These are phyloP conservation scores for Sugiyamaella paludigena DNA, from an alignment of 1,139 yeast species.

Conservation along the genomic window DNA sequence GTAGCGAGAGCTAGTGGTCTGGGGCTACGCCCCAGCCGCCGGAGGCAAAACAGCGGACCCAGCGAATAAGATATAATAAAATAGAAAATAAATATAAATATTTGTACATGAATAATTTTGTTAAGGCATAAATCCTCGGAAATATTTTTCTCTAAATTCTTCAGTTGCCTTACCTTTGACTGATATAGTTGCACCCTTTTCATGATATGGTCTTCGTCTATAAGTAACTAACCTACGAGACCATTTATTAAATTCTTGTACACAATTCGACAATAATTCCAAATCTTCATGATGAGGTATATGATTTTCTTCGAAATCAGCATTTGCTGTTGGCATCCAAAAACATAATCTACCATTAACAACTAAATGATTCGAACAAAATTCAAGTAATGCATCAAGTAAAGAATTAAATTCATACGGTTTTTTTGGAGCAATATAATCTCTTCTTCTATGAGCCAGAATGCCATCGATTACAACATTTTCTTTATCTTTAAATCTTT, in stretches of 20 bases:
- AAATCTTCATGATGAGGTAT: conserved; percentile 78
- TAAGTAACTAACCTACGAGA: conserved; percentile 82
- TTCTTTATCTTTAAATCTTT: conserved; percentile 64
- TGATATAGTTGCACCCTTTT: conserved; percentile 56
- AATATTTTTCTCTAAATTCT: conserved; percentile 77
- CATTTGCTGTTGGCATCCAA: conserved; percentile 99
- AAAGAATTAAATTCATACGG: conserved; percentile 78
- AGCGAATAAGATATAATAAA: background rate
- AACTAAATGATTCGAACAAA: conserved; percentile 69
- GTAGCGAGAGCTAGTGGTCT: too few relatives aligned
- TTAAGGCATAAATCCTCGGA: conserved; percentile 50
- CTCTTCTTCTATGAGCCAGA: conserved; percentile 71
- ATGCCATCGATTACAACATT: conserved; percentile 70
- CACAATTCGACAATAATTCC: conserved; percentile 69
- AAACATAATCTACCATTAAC: conserved; percentile 78
- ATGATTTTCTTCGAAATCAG: conserved; percentile 64
- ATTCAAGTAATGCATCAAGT: conserved; percentile 70
- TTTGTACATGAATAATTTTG: too few relatives aligned
- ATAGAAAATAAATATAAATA: background rate
- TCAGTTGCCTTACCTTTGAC: conserved; percentile 43
- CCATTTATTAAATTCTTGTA: conserved; percentile 89
- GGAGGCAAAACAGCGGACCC: background rate
- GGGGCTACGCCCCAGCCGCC: too few relatives aligned
- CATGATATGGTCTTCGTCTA: conserved; percentile 59
- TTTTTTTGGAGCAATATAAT: conserved; percentile 89